Base-by-base conservation (phyloP, 164 flowering plant genomes). In the Berberis thunbergii region DNA sequence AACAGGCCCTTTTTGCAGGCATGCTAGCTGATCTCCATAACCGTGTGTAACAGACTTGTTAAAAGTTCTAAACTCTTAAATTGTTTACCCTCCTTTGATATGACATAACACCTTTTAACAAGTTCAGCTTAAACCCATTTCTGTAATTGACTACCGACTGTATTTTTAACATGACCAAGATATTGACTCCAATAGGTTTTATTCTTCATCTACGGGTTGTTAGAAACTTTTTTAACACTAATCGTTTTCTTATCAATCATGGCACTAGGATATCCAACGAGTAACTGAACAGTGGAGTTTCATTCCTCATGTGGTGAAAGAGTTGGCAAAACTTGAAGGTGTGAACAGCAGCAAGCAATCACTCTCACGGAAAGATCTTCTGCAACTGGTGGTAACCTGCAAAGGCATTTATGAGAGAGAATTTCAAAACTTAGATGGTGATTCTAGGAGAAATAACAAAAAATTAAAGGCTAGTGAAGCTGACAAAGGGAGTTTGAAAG, bases 221-320 rank as follows among this genome's bases (percentile, higher is more conserved):
- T 41, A 9, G 1, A 10, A 40, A 7, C 41, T 26, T 40, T 57
- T 7, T 6, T 9, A 6, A 5, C 60, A 57, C 60, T 57, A 38
- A 7, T 41, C 45, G 11, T 40, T 39, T 11, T 57, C 43, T 41
- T 11, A 40, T 41, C 11, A 39, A 12, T 2, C 13, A 41, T 9
- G n/a, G n/a, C n/a, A 3, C 72, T 67, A 94, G 99, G 90, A 78
- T 70, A 62, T 93, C 43, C 71, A 65, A 45, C 61, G 74, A 52
- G 72, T 86, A 68, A 76, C 75, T 0, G 86, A 87, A 61, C 83
- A 85, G 67, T 93, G 98, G 98, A 81, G 66, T 52, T 82, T 79
- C 62, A 64, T 93, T 50, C 98, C 97, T 63, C 85, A 57, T 13
- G 87, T 85, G 54, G 89, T 93, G 4, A 73, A 83, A 71, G 91